Evolutionary conservation across 1,284 basidiomycete species (phyloP).

Genomic region (Stygiomarasmius scandens): DNA sequence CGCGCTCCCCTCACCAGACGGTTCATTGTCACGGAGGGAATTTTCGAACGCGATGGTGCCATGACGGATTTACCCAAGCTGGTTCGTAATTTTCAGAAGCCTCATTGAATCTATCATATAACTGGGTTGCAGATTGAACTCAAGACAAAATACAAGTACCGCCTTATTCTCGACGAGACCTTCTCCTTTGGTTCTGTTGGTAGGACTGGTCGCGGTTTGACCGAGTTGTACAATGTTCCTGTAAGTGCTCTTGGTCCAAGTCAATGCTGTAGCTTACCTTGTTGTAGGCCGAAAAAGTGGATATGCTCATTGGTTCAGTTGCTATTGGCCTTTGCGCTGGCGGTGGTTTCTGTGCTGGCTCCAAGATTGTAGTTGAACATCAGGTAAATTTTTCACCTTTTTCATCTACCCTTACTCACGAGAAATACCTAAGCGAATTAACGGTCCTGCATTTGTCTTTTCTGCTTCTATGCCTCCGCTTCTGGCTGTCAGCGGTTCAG

Average conservation of each 20-base stretch:
- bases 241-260: slow-evolving; percentile 45
- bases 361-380: slow-evolving; percentile 82
- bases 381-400: slow-evolving; percentile 54
- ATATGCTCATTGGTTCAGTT: slow-evolving; percentile 86
- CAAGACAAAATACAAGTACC: slow-evolving; percentile 95
- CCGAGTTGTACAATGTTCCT: slow-evolving; percentile 91
- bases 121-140: slow-evolving; percentile 74
- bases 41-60: slow-evolving; percentile 93
- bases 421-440: slow-evolving; percentile 75
- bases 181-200: slow-evolving; percentile 94
- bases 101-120: slow-evolving; percentile 2
- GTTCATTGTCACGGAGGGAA: slow-evolving; percentile 97
- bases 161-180: slow-evolving; percentile 92
- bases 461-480: slow-evolving; percentile 94
- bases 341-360: slow-evolving; percentile 97
- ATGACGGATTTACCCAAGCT: slow-evolving; percentile 91
- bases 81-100: slow-evolving; percentile 51
- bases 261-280: background rate
- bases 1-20: slow-evolving; percentile 82
- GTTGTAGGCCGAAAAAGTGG: slow-evolving; percentile 67
- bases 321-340: slow-evolving; percentile 83
- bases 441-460: slow-evolving; percentile 94
- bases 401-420: background rate
- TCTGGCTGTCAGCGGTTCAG: slow-evolving; percentile 85
- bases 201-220: slow-evolving; percentile 90